phyloP scores from a whole-genome alignment of 78 protist genomes.

The Dictyostelium brefeldianum region DNA sequence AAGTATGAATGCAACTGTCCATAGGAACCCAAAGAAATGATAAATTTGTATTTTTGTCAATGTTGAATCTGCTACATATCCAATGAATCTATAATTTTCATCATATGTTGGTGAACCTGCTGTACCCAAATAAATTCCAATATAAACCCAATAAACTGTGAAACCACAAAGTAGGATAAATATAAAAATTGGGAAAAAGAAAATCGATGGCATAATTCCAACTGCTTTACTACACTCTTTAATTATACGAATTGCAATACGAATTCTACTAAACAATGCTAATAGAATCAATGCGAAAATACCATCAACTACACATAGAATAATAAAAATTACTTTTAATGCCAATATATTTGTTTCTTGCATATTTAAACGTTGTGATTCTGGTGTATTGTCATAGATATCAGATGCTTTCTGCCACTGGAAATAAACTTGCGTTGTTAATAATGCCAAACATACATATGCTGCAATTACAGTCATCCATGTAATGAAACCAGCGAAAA shows the following conservation, averaged over 20 bases:
- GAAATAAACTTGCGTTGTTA: constrained; percentile 44
- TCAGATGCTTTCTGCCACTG: constrained; percentile 51
- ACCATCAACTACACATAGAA: constrained; percentile 50
- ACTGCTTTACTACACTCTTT: constrained; percentile 88
- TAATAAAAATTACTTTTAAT: constrained; percentile 55
- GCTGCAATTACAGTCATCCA: constrained; percentile 80
- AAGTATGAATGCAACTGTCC: constrained; percentile 84
- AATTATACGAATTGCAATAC: constrained; percentile 85
- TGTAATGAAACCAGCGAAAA: constrained; percentile 86
- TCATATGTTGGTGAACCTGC: constrained; percentile 39
- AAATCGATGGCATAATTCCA: constrained; percentile 79
- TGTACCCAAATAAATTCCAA: constrained; percentile 59
- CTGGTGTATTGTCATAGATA: not conserved
- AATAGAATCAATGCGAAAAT: constrained; percentile 56
- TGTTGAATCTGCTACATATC: constrained; percentile 13
- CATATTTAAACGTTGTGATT: constrained; percentile 19
- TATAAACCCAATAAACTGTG: constrained; percentile 78
- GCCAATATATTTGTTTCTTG: constrained; percentile 63
- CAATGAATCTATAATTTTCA: not conserved
- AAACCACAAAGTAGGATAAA: constrained; percentile 31
- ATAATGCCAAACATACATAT: constrained; percentile 21
- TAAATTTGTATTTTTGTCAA: constrained; percentile 41
- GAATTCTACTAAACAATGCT: constrained; percentile 50
- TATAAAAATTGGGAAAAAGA: constrained; percentile 86
- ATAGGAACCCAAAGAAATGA: constrained; percentile 91